Conservation (phyloP, 768 basidiomycete genomes). For the Thelephora ganbajun region DNA sequence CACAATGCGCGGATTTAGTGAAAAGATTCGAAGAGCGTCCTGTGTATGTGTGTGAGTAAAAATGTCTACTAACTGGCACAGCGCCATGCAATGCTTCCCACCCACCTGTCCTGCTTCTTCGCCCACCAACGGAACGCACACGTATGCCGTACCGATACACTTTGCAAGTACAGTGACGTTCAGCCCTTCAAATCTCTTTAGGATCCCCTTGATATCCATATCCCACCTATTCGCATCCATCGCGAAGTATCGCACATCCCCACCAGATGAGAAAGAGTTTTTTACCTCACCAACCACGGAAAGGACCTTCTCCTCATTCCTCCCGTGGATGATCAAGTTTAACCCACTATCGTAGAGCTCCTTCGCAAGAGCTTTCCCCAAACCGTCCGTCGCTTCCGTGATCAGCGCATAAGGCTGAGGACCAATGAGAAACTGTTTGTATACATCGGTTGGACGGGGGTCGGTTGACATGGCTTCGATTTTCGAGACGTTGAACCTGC, state of each 20-base stretch:
- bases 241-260: conserved; percentile 13
- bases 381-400: conserved; percentile 16
- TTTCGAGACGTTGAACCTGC: too few relatives aligned
- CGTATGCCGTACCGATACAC: too few relatives aligned
- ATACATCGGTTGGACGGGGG: conserved; percentile 9
- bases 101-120: too few relatives aligned
- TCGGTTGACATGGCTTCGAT: too few relatives aligned
- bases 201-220: conserved; percentile 10
- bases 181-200: conserved; percentile 11
- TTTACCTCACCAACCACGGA: conserved; percentile 11
- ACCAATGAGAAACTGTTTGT: conserved; percentile 11
- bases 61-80: too few relatives aligned
- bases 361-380: conserved; percentile 13
- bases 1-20: too few relatives aligned
- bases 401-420: conserved; percentile 13
- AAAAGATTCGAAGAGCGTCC: too few relatives aligned
- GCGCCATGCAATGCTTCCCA: too few relatives aligned
- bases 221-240: conserved; percentile 10
- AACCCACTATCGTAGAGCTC: conserved; percentile 15
- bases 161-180: too few relatives aligned
- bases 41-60: too few relatives aligned
- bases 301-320: conserved; percentile 14
- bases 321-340: conserved; percentile 16
- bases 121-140: too few relatives aligned
- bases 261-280: not conserved